Percentiles rank a stretch among this genome's conserved stretches.
Evolutionary conservation across 192 early-diverging fungal species (phyloP).

Genomic region (Podila clonocystis): DNA sequence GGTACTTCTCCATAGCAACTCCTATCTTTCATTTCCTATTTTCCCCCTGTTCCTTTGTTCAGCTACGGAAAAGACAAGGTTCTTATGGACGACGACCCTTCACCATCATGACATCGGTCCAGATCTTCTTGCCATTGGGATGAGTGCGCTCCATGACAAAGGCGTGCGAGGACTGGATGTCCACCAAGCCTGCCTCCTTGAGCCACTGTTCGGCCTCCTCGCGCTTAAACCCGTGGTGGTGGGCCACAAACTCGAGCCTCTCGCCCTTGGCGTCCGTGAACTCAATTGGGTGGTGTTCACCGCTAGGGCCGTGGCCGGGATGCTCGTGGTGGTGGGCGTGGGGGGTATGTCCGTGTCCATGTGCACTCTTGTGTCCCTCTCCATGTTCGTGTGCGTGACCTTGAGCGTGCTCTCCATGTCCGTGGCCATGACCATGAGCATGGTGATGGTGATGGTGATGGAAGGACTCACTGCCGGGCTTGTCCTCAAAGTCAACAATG

Average conservation of each 20-base stretch:
- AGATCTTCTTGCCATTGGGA: conserved; percentile 10
- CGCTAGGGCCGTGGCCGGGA: background rate
- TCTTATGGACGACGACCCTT: conserved; percentile 34
- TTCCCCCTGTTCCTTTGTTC: background rate
- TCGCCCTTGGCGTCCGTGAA: conserved; percentile 27
- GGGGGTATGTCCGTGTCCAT: background rate
- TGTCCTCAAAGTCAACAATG: conserved; percentile 13
- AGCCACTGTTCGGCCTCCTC: conserved; percentile 8
- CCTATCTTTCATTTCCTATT: no score
- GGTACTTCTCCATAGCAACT: background rate
- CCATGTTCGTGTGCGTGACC: conserved; percentile 15
- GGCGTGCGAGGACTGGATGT: conserved; percentile 1
- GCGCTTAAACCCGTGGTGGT: conserved; percentile 24
- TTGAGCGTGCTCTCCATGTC: no score
- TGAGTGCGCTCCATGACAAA: conserved; percentile 13
- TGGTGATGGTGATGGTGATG: conserved; percentile 9
- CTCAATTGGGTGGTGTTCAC: background rate
- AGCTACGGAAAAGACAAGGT: background rate
- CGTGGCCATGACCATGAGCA: conserved; percentile 7
- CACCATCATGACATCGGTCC: conserved; percentile 21
- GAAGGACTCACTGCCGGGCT: background rate
- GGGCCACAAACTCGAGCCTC: conserved; percentile 20
- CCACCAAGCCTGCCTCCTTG: conserved; percentile 30
- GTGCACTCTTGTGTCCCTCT: background rate
- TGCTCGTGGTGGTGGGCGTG: background rate